phyloP scores from a whole-genome alignment of 768 basidiomycete genomes.

The Trametes sanguinea region DNA sequence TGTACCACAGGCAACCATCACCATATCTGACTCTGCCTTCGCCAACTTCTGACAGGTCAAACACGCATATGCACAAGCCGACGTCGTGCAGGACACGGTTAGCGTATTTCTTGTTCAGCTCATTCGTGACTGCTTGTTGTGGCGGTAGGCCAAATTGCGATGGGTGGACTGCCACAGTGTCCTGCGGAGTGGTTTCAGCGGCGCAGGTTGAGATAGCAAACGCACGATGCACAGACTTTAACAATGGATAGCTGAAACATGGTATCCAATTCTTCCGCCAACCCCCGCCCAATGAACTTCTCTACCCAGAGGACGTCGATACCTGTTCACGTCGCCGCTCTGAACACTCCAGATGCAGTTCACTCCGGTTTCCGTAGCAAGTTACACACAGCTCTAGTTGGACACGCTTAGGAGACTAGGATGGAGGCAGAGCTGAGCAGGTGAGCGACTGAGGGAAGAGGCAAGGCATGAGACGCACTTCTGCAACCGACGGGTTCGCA shows the following conservation, averaged over 20 bases:
- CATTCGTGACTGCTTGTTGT: constrained; percentile 77
- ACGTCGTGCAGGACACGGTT: constrained; percentile 89
- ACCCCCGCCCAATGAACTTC: no score
- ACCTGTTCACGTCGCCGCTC: no score
- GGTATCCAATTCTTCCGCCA: background rate
- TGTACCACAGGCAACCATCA: constrained; percentile 94
- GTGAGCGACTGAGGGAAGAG: no score
- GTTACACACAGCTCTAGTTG: no score
- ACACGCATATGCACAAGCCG: constrained; percentile 88
- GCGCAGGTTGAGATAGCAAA: background rate
- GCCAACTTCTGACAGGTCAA: constrained; percentile 82
- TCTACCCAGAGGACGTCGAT: no score
- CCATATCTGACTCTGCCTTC: constrained; percentile 95
- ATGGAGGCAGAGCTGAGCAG: no score
- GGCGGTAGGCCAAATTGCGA: constrained; percentile 78
- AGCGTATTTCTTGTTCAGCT: constrained; percentile 94
- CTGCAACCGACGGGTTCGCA: no score
- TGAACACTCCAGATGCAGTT: no score
- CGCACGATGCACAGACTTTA: constrained; percentile 27
- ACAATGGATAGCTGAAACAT: constrained; percentile 43
- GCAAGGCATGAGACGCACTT: no score
- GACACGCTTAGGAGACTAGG: no score
- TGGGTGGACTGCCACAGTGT: constrained; percentile 88
- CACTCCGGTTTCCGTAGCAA: no score
- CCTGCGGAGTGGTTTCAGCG: constrained; percentile 48